Evolutionary conservation across 169 alveolate genomes (phyloP), one percentile per base, ranked within the genome.

Genomic region (Plasmodium inui): DNA sequence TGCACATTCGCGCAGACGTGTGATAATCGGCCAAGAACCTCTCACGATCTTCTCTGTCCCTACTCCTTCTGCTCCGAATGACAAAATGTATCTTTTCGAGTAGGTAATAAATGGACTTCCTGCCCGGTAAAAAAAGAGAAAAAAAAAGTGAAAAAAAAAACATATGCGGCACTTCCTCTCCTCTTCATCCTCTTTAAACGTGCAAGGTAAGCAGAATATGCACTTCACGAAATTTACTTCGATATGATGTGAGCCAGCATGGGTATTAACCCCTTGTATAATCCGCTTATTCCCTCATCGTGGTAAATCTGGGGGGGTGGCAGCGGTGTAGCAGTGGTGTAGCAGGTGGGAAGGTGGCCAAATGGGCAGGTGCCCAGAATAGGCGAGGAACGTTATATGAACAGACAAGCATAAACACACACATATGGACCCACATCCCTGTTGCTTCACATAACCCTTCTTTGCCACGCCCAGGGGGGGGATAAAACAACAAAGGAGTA

Each of bases 191-290:
- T 61, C 74, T 7, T 61, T 9, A 19, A 61, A 6, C 74, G 37
- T 14, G 55, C 6, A 44, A 10, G n/a, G 9, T 37, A 9, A 44
- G 4, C 55, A 1, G 55, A 1, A 44, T 3, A 10, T 44, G 55
- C 55, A 1, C 55, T 10, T 12, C n/a, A 1, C 55, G 55, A 50
- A 53, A 5, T 73, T 57, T 88, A 88, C 94, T 88, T 88, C 71
- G 94, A 57, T 79, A 78, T 26, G 44, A 80, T 78, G n/a, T 88
- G 94, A 14, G 89, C 89, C 46, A 88, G 41, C 94, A 88, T 88
- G 81, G 94, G 94, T 12, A 88, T 61, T 72, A 88, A 12, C 50
- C 94, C 94, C 41, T 67, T 88, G 76, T 88, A 88, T 22, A 88
- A 26, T 88, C 94, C 94, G 53, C 39, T 57, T 57, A 88, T 26